Conservation (phyloP, 768 basidiomycete genomes). For the Lenzites betulinus region DNA sequence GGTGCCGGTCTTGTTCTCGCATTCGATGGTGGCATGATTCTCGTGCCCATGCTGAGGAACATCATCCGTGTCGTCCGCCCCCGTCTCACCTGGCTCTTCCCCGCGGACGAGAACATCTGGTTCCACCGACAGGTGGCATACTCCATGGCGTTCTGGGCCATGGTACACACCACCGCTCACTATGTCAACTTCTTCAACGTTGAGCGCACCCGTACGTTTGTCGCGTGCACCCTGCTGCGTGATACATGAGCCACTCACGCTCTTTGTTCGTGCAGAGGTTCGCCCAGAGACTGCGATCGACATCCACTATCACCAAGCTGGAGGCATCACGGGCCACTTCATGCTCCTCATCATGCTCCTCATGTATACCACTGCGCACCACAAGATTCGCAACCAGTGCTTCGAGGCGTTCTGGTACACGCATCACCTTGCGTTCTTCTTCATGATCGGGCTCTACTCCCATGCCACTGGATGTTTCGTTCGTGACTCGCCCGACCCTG, state of each 20-base stretch:
- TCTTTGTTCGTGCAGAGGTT: conserved; percentile 57
- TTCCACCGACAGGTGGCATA: conserved; percentile 95
- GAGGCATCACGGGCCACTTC: conserved; percentile 94
- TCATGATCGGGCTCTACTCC: conserved; percentile 87
- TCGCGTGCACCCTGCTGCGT: not conserved
- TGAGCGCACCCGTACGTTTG: conserved; percentile 72
- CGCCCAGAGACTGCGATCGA: conserved; percentile 74
- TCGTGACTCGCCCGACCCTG: conserved; percentile 79
- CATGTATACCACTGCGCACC: conserved; percentile 91
- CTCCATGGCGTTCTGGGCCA: conserved; percentile 89
- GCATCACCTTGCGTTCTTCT: conserved; percentile 92
- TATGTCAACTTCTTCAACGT: conserved; percentile 94
- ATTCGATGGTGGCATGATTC: conserved; percentile 81
- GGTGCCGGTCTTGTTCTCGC: conserved; percentile 92
- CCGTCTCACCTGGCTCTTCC: conserved; percentile 77
- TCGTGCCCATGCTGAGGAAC: conserved; percentile 89
- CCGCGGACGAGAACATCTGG: conserved; percentile 95
- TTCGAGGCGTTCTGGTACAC: conserved; percentile 99
- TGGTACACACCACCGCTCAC: conserved; percentile 92
- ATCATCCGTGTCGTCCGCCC: conserved; percentile 84
- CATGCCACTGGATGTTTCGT: conserved; percentile 97
- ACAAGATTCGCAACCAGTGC: conserved; percentile 83
- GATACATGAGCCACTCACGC: not conserved
- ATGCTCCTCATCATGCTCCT: conserved; percentile 93
- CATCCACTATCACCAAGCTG: conserved; percentile 87